Percentiles rank a stretch among this genome's conserved stretches.
These are phyloP conservation scores for Andrographis paniculata DNA, from an alignment of 305 asterid species.

Conservation along the genomic window DNA sequence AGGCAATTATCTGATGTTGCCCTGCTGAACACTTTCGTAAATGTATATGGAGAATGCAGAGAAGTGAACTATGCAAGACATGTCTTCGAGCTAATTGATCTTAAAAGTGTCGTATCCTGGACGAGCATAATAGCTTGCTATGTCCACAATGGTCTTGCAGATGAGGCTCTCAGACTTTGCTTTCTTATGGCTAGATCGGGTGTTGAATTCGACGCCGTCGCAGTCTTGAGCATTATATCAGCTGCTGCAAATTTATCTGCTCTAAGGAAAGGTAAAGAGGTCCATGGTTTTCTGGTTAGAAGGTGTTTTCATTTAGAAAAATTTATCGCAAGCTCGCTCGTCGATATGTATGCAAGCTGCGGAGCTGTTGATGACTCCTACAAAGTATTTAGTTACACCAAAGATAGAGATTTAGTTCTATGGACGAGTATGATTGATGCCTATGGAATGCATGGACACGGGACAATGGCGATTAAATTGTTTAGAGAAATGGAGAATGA, in stretches of 20 bases:
- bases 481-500: constrained; percentile 44
- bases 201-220: constrained; percentile 52
- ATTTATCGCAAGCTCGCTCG: constrained; percentile 61
- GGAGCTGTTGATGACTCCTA: constrained; percentile 54
- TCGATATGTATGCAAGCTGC: constrained; percentile 73
- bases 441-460: constrained; percentile 79
- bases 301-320: constrained; percentile 37
- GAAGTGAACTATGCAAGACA: constrained; percentile 40
- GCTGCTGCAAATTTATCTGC: constrained; percentile 58
- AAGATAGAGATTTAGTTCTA: constrained; percentile 38
- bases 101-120: constrained; percentile 60
- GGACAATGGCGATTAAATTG: constrained; percentile 40
- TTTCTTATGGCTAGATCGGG: constrained; percentile 40
- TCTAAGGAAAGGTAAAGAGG: constrained; percentile 67
- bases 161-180: constrained; percentile 59
- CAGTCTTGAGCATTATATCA: constrained; percentile 46
- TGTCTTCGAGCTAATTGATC: constrained; percentile 32
- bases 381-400: constrained; percentile 35
- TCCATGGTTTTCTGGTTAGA: constrained; percentile 60
- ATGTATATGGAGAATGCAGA: constrained; percentile 65
- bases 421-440: constrained; percentile 84
- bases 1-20: constrained; percentile 38
- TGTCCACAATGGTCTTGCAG: constrained; percentile 52
- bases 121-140: constrained; percentile 74
- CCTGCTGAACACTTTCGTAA: constrained; percentile 45